Base-by-base conservation (phyloP, 306 rosid genomes). In the Inga leiocalycina region DNA sequence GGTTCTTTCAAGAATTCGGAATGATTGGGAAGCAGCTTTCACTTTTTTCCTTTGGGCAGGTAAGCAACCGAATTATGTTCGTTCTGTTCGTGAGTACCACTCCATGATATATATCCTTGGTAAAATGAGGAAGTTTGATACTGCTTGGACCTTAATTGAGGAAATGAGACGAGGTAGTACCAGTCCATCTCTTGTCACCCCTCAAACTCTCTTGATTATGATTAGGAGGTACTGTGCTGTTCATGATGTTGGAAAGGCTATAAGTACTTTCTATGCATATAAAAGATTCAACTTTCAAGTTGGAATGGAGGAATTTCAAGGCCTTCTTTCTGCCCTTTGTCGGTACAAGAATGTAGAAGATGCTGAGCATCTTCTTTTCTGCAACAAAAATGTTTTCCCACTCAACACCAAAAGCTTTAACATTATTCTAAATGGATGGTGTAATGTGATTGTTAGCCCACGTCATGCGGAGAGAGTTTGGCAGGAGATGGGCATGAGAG, bases 11-110 rank as follows among this genome's bases (percentile, higher is more conserved):
- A 88, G 88, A 35, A 71, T 82, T 71, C 92, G 94, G 22, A 93
- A 92, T 74, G 97, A 93, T 52, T 95, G 98, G 99, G 97, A 93
- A 84, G 93, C 91, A 7, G 95, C 98, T 67, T 93, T 89, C 87
- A 90, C 98, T 9, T 93, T 95, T 88, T 95, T 95, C 85, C 84
- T 95, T 72, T 95, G 97, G 98, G 94, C 97, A 10, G 94, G 94
- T n/a, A 91, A 87, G 92, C 97, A 89, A 80, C 92, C 85, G 0
- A 89, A 85, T 74, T 94, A 91, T 82, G 71, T 87, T 62, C 98
- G 90, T 85, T 86, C 93, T 0, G 76, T 87, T 80, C 92, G 91
- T 0, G 97, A 93, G 78, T 95, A 93, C 85, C 97, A 95, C 90
- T 88, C 94, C 8, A 95, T 93, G 93, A 91, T 95, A 69, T 84